Evolutionary conservation across 208 protist species (phyloP).

Genomic region (Wallacemonas collosoma): DNA sequence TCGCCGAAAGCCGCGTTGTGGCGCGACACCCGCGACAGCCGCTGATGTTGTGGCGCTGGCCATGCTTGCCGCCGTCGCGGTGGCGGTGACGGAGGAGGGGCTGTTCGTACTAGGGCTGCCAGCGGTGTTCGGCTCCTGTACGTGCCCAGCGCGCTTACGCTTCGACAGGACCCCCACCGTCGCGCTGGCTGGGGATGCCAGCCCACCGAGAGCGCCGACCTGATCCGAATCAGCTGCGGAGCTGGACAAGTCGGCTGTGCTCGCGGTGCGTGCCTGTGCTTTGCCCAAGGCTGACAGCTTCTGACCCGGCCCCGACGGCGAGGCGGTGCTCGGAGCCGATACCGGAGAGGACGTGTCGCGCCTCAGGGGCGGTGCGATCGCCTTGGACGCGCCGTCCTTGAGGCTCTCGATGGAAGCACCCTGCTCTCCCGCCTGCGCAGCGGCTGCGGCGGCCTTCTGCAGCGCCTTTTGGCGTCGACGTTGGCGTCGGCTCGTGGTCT

Average conservation of each 20-base stretch:
- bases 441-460: background rate
- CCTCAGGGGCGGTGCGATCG: no score
- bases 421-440: background rate
- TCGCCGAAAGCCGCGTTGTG: slow-evolving; percentile 40
- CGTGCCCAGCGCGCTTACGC: slow-evolving; percentile 4
- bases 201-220: background rate
- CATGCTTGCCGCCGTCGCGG: slow-evolving; percentile 17
- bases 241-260: background rate
- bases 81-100: slow-evolving; percentile 19
- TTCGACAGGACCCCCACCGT: slow-evolving; percentile 9
- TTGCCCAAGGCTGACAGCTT: background rate
- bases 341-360: background rate
- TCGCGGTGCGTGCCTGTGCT: background rate
- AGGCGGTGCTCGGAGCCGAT: background rate
- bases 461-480: slow-evolving; percentile 3
- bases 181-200: background rate
- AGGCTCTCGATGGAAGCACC: background rate
- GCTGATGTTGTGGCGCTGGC: slow-evolving; percentile 2
- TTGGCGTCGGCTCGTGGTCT: background rate
- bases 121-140: slow-evolving; percentile 21
- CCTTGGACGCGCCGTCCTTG: background rate
- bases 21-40: slow-evolving; percentile 26
- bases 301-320: background rate
- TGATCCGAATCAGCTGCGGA: slow-evolving; percentile 2
- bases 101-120: slow-evolving; percentile 8